Evolutionary conservation across 2,329 filamentous ascomycete species (phyloP), one percentile per base, ranked within the genome.

Genomic region (Didymosphaeria variabile): DNA sequence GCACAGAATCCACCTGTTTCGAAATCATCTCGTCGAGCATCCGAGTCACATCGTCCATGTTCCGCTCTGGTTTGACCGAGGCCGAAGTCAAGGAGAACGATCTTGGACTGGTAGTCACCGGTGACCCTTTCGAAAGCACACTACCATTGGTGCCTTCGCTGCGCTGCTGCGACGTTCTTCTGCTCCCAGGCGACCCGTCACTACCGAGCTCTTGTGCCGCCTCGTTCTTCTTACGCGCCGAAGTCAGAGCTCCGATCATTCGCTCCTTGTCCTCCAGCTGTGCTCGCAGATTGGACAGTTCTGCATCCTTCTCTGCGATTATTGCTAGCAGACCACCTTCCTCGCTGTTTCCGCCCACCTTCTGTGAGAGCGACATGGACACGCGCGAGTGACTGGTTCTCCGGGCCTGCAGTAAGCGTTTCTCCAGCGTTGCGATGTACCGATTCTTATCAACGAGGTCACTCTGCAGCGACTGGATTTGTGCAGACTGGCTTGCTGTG

Each of bases 391-490:
- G 93, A 79, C 94, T 97, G 0, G 93, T 93, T 51, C 94, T 86
- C 44, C 95, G 87, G 40, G 95, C 95, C 74, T 99, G 95, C 36
- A 98, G 83, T 1, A 99, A 83, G 29, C 95, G 88, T 79, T 96
- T 96, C 81, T 99, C 95, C 13, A 99, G 81, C 0, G 95, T 98
- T 31, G 91, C 87, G 69, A 98, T 98, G 77, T 99, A 99, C 34
- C 95, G 91, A 70, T 95, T 98, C 82, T 97, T 97, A 80, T 99
- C 95, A n/a, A 87, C 88, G 50, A 99, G 86, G 77, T 99, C 95
- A n/a, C 93, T 88, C 77, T 97, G 95, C 51, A 99, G 81, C n/a
- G 96, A 91, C 53, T 90, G 88, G 68, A 97, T 93, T 74, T 97
- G 95, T n/a, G 92, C 87, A 46, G 90, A 83, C 52, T 96, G 80